Conservation (phyloP, 352 stramenopile species). For the Phytophthora sansomeana region DNA sequence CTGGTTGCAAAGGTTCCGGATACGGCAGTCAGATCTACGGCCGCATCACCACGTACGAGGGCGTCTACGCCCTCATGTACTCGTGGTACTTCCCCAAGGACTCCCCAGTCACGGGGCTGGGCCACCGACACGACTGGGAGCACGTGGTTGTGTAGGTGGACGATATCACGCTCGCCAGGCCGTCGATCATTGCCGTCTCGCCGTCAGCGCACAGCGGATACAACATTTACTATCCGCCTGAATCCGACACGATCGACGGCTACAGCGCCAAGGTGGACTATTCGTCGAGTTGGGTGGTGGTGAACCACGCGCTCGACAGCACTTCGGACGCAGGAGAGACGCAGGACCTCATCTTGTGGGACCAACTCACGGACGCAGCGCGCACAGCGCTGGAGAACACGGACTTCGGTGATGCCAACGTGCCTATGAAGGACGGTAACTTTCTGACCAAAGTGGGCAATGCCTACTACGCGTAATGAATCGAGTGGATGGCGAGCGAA, state of each 20-base stretch:
- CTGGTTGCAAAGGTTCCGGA: conserved; percentile 34
- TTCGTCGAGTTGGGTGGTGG: conserved; percentile 25
- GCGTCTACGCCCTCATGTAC: conserved; percentile 40
- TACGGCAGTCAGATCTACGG: conserved; percentile 36
- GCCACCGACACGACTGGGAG: conserved; percentile 52
- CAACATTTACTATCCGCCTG: conserved; percentile 35
- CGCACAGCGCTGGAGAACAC: conserved; percentile 40
- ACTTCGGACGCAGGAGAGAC: conserved; percentile 29
- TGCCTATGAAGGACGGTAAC: conserved; percentile 45
- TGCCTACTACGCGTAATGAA: conserved; percentile 22
- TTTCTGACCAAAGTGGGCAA: conserved; percentile 38
- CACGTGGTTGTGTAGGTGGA: conserved; percentile 52
- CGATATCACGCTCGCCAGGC: conserved; percentile 24
- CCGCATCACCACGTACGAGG: conserved; percentile 29
- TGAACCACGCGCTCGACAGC: conserved; percentile 36
- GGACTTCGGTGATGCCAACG: conserved; percentile 40
- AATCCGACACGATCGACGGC: conserved; percentile 21
- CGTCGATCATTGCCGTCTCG: conserved; percentile 31
- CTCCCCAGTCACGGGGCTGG: conserved; percentile 32
- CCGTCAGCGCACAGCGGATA: conserved; percentile 38
- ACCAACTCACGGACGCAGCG: conserved; percentile 31
- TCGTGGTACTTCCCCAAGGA: conserved; percentile 60
- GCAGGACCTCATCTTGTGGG: conserved; percentile 40
- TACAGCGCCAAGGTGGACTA: conserved; percentile 39
- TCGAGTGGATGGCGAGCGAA: not conserved